These are phyloP conservation scores for Stagonosporopsis tanaceti DNA, from an alignment of 2,329 filamentous ascomycete species.

Conservation along the genomic window DNA sequence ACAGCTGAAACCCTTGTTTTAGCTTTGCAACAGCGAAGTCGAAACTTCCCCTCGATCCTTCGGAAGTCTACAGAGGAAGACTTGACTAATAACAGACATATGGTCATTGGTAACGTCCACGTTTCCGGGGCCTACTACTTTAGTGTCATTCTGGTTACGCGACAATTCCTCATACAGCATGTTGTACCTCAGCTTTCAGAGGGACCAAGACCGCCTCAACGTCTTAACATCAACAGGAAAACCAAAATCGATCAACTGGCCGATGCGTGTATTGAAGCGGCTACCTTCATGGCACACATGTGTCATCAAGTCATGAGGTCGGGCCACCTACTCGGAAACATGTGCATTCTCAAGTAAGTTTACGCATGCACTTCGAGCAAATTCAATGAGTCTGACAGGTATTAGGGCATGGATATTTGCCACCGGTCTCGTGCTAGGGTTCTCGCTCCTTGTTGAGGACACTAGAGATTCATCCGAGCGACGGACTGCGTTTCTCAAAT, in stretches of 20 bases:
- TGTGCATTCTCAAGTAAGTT: conserved; percentile 66
- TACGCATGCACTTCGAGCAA: not conserved
- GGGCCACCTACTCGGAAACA: conserved; percentile 59
- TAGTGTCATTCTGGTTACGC: conserved; percentile 64
- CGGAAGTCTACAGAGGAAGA: conserved; percentile 26
- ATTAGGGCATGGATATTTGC: conserved; percentile 63
- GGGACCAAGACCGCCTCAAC: conserved; percentile 32
- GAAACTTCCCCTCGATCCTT: conserved; percentile 51
- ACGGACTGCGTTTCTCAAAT: conserved; percentile 59
- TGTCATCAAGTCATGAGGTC: conserved; percentile 59
- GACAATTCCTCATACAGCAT: conserved; percentile 63
- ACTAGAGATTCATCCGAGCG: conserved; percentile 54
- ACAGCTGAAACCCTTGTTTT: conserved; percentile 25
- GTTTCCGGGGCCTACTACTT: conserved; percentile 68
- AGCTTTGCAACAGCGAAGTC: conserved; percentile 55
- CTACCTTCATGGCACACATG: conserved; percentile 63
- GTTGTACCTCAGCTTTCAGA: conserved; percentile 47
- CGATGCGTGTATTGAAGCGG: conserved; percentile 63
- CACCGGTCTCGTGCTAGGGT: conserved; percentile 64
- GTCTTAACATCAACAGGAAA: conserved; percentile 35
- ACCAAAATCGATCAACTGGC: conserved; percentile 53
- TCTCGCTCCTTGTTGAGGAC: conserved; percentile 62
- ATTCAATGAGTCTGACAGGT: not conserved
- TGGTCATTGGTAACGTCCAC: conserved; percentile 60
- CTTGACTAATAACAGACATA: conserved; percentile 35